Conservation (phyloP, 78 protist genomes). For the Mantamonas sphyraenae region DNA sequence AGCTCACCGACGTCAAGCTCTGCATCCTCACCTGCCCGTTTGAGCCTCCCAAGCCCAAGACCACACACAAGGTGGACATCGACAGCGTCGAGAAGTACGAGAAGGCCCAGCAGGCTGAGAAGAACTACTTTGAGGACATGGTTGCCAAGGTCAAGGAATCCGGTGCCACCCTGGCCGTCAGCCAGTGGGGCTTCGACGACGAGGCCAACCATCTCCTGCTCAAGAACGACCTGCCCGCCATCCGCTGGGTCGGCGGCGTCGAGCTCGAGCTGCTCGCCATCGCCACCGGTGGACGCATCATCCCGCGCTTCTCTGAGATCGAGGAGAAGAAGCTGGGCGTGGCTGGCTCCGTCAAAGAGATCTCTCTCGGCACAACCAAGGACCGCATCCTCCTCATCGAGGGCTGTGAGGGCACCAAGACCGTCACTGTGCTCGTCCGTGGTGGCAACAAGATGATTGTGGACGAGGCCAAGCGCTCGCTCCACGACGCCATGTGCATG, state of each 20-base stretch:
- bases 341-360: slow-evolving; percentile 89
- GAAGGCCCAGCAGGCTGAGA: slow-evolving; percentile 75
- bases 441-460: slow-evolving; percentile 98
- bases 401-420: slow-evolving; percentile 91
- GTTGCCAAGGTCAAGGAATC: slow-evolving; percentile 76
- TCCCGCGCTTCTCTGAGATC: slow-evolving; percentile 98
- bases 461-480: slow-evolving; percentile 96
- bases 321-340: slow-evolving; percentile 93
- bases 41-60: slow-evolving; percentile 99
- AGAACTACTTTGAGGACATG: slow-evolving; percentile 59
- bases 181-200: slow-evolving; percentile 99
- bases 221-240: slow-evolving; percentile 94
- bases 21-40: slow-evolving; percentile 98
- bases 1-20: slow-evolving; percentile 79
- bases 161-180: slow-evolving; percentile 92
- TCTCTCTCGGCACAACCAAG: slow-evolving; percentile 93
- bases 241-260: slow-evolving; percentile 99
- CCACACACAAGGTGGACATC: slow-evolving; percentile 82
- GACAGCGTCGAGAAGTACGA: slow-evolving; percentile 77
- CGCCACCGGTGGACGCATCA: slow-evolving; percentile 99
- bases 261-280: slow-evolving; percentile 98
- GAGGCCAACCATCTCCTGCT: slow-evolving; percentile 98
- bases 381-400: slow-evolving; percentile 94
- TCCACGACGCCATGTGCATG: slow-evolving; percentile 99
- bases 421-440: slow-evolving; percentile 96